Conservation (phyloP, 106 monocot genomes). For the Cymbidium sinense region DNA sequence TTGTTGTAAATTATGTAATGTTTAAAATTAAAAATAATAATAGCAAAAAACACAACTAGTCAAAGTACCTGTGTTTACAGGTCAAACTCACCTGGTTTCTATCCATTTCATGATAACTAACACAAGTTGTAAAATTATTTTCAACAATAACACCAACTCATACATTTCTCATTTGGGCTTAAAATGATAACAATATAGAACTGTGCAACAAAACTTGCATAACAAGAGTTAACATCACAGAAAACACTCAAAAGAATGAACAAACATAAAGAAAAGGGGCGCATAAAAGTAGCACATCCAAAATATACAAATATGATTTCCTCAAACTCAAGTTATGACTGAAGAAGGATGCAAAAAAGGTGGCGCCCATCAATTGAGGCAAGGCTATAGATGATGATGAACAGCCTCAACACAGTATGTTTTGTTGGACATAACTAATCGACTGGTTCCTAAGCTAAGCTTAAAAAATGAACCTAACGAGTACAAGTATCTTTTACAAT, state of each 20-base stretch:
- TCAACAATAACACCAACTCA: not conserved
- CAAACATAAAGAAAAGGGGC: not conserved
- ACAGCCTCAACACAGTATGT: not conserved
- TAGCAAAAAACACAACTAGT: not conserved
- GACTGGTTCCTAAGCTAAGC: not conserved
- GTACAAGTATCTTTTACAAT: not conserved
- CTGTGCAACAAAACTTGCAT: not conserved
- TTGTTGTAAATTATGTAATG: too few species aligned
- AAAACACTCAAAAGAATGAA: not conserved
- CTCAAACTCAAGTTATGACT: not conserved
- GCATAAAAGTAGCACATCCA: not conserved
- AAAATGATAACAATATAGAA: not conserved
- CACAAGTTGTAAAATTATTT: not conserved
- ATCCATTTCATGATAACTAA: not conserved
- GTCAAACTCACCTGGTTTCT: not conserved
- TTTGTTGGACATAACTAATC: not conserved
- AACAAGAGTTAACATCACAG: not conserved
- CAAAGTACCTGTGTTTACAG: not conserved
- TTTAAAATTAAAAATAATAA: not conserved
- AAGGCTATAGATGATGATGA: not conserved
- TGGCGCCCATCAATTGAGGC: not conserved
- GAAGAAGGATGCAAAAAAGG: not conserved
- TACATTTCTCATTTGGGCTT: not conserved
- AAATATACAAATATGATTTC: not conserved
- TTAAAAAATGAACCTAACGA: not conserved